These are phyloP conservation scores for Amesomyces nigricolor DNA, from an alignment of 2,329 filamentous ascomycete species.

Conservation along the genomic window DNA sequence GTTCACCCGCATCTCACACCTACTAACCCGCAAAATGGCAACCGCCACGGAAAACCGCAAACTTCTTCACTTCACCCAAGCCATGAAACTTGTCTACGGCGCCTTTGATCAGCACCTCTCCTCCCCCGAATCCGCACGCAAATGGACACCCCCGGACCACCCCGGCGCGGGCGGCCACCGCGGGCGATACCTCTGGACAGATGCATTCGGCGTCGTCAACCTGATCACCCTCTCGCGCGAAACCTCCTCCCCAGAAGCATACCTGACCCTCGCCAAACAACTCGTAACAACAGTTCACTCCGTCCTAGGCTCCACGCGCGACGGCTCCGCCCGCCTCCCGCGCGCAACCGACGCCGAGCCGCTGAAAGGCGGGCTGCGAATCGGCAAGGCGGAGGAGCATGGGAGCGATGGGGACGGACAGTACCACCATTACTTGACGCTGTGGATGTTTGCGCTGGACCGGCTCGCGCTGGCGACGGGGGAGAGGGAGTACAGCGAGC, in stretches of 20 bases:
- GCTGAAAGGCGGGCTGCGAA: constrained; percentile 50
- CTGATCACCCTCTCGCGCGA: constrained; percentile 49
- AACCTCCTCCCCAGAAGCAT: constrained; percentile 30
- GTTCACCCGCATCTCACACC: not conserved
- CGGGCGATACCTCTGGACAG: constrained; percentile 57
- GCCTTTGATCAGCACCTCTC: constrained; percentile 28
- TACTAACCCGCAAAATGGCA: constrained; percentile 11
- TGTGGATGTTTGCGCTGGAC: constrained; percentile 60
- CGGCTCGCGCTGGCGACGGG: constrained; percentile 44
- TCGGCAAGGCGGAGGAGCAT: constrained; percentile 46
- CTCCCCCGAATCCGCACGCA: constrained; percentile 22
- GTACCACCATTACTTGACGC: constrained; percentile 56
- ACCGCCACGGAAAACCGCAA: constrained; percentile 1
- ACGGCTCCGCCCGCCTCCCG: constrained; percentile 41
- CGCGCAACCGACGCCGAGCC: constrained; percentile 47
- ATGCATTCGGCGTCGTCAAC: constrained; percentile 55
- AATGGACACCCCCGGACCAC: constrained; percentile 43
- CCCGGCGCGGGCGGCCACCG: constrained; percentile 47
- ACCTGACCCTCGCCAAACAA: constrained; percentile 43
- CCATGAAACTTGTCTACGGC: constrained; percentile 37
- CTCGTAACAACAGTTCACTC: constrained; percentile 49
- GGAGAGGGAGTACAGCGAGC: constrained; percentile 42
- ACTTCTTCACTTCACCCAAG: constrained; percentile 31
- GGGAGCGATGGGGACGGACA: constrained; percentile 53
- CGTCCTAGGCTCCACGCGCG: constrained; percentile 46